Conservation (phyloP, 2,329 filamentous ascomycete species). For the Ascochyta viciae-villosae region DNA sequence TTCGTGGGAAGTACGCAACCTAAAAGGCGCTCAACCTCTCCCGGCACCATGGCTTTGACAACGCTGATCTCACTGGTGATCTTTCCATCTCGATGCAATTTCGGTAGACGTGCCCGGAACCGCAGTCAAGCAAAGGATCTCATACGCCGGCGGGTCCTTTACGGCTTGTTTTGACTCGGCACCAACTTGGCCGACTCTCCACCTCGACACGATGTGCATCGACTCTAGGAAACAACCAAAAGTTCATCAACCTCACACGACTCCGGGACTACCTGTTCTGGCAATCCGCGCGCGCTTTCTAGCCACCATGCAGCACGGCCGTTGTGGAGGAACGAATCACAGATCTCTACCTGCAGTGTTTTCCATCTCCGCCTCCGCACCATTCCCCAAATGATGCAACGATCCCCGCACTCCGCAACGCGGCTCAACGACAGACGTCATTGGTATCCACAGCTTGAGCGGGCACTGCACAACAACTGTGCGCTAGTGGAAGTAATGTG, state of each 20-base stretch:
- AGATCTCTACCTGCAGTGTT: conserved; percentile 1
- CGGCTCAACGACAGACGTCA: conserved; percentile 18
- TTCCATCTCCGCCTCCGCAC: conserved; percentile 3
- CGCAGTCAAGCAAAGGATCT: conserved; percentile 9
- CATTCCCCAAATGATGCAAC: conserved; percentile 11
- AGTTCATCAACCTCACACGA: conserved; percentile 10
- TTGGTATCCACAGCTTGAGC: conserved; percentile 1
- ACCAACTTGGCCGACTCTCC: conserved; percentile 7
- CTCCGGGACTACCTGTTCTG: conserved; percentile 1
- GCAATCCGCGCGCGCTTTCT: conserved; percentile 1
- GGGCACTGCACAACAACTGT: conserved; percentile 6
- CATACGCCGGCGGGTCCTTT: conserved; percentile 10
- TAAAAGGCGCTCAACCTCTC: conserved; percentile 1
- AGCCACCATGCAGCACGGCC: conserved; percentile 8
- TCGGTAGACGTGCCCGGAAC: background rate
- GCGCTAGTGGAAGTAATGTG: conserved; percentile 9
- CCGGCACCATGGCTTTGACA: conserved; percentile 6
- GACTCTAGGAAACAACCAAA: conserved; percentile 5
- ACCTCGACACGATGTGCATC: conserved; percentile 11
- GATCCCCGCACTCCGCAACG: conserved; percentile 19
- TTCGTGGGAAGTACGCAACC: background rate
- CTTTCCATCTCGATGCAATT: background rate
- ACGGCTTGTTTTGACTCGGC: conserved; percentile 15
- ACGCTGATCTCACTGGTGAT: conserved; percentile 5
- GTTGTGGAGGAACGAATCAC: conserved; percentile 16